Base-by-base conservation (phyloP, 2,329 filamentous ascomycete species). In the Calonectria hongkongensis region DNA sequence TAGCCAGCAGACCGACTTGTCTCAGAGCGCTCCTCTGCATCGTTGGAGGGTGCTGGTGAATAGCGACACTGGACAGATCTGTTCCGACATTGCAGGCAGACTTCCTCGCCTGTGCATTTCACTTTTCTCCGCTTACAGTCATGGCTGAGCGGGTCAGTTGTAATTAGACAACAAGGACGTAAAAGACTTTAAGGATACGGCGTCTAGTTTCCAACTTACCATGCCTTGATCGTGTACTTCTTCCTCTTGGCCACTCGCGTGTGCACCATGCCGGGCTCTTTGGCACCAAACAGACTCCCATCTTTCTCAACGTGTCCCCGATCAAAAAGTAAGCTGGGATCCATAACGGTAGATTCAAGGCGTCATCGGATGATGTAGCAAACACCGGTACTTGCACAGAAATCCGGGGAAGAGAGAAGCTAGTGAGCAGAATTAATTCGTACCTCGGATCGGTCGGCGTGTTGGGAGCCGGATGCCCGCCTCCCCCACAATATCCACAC, bases 111-210 rank as follows among this genome's bases (percentile, higher is more conserved):
- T 7, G 48, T 30, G 48, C 48, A 51, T 15, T 27, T 51, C 48
- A 51, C 48, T 30, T 51, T 51, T 30, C 48, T 51, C 27, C 48
- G 25, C 27, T 51, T 51, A 25, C 48, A 51, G 15, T 51, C 48
- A 13, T 51, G 48, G 9, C 48, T 51, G 13, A 16, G n/a, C 47
- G 21, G 30, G 30, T 9, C 15, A 15, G 2, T 9, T 30, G 13
- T 15, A 8, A 51, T 30, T 7, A 51, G 48, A 30, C 13, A 2
- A 33, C 30, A 33, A 33, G 4, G 1, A 5, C 30, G 30, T 33
- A 33, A 33, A 9, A 33, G 30, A 33, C 9, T 5, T 5, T 2
- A 5, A 33, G 2, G 30, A 2, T 9, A 9, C 9, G 30, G 30
- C 9, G 30, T 9, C 5, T 33, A 33, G 30, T 33, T 33, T 33